Evolutionary conservation across 129 eudicot genomes (phyloP).

Genomic region (Flaveria robusta): DNA sequence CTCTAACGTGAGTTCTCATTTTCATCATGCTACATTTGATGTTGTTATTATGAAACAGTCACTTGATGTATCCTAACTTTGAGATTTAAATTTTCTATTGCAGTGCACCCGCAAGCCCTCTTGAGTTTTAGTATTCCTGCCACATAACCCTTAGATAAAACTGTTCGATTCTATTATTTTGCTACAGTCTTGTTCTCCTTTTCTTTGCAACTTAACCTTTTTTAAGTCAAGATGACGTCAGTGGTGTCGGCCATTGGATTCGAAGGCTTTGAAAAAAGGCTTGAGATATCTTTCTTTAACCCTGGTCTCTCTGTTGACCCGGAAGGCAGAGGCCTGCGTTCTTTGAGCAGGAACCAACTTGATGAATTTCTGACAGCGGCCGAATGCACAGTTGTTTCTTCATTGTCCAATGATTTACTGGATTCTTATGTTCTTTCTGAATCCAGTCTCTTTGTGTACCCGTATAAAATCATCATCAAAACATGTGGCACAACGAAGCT

Average conservation of each 20-base stretch:
- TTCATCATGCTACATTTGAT: neutral
- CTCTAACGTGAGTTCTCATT: slow-evolving; percentile 73
- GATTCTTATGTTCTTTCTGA: slow-evolving; percentile 89
- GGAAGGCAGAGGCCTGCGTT: slow-evolving; percentile 53
- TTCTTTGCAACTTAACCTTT: slow-evolving; percentile 27
- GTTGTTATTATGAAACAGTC: neutral
- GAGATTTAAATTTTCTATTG: slow-evolving; percentile 23
- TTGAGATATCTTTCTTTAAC: slow-evolving; percentile 59
- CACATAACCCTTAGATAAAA: slow-evolving; percentile 33
- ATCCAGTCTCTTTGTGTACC: slow-evolving; percentile 80
- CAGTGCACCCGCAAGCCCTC: slow-evolving; percentile 90
- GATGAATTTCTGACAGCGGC: slow-evolving; percentile 72
- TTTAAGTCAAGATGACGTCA: slow-evolving; percentile 45
- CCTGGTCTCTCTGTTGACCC: slow-evolving; percentile 54
- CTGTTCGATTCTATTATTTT: slow-evolving; percentile 16
- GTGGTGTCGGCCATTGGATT: slow-evolving; percentile 77
- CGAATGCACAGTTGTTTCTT: slow-evolving; percentile 77
- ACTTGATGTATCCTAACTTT: neutral
- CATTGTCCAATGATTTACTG: slow-evolving; percentile 53
- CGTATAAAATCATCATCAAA: slow-evolving; percentile 71
- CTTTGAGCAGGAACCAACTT: slow-evolving; percentile 59
- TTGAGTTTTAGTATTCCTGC: slow-evolving; percentile 45
- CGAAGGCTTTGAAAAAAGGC: slow-evolving; percentile 88
- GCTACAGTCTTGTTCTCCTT: slow-evolving; percentile 6
- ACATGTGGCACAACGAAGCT: slow-evolving; percentile 95